phyloP scores from a whole-genome alignment of 2,329 filamentous ascomycete species.

The Fusarium sp. region DNA sequence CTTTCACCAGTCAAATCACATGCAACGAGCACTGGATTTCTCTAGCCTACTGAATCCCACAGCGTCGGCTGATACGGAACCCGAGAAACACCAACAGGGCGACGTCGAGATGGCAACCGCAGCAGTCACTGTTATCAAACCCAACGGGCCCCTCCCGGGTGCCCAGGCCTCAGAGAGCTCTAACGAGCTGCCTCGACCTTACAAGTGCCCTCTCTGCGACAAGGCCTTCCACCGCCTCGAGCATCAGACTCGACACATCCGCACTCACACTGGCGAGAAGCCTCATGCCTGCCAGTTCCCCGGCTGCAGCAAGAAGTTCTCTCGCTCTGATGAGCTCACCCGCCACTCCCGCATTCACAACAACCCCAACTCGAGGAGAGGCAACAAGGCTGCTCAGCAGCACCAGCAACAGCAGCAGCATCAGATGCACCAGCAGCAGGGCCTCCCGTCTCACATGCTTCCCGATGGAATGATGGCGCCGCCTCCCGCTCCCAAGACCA shows the following conservation, averaged over 20 bases:
- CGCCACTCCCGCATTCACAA: constrained; percentile 98
- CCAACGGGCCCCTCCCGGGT: constrained; percentile 72
- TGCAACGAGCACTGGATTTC: constrained; percentile 83
- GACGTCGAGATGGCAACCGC: constrained; percentile 62
- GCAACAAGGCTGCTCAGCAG: constrained; percentile 78
- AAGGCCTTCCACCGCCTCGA: constrained; percentile 98
- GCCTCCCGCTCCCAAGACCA: constrained; percentile 79
- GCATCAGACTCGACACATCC: constrained; percentile 91
- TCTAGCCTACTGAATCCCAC: constrained; percentile 78
- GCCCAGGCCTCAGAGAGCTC: constrained; percentile 68
- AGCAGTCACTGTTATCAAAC: constrained; percentile 68
- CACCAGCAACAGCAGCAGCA: constrained; percentile 51
- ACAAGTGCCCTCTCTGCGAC: constrained; percentile 98
- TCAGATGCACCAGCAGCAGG: constrained; percentile 54
- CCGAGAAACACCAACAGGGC: constrained; percentile 47
- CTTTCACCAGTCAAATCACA: constrained; percentile 64
- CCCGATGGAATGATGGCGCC: constrained; percentile 81
- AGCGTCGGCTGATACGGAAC: constrained; percentile 42
- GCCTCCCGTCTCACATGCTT: constrained; percentile 58
- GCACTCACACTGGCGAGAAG: constrained; percentile 98
- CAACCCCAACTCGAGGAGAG: constrained; percentile 95
- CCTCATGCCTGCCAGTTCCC: constrained; percentile 96
- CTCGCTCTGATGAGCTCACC: constrained; percentile 94
- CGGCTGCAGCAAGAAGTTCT: constrained; percentile 97
- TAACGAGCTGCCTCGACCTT: constrained; percentile 88